Conservation (phyloP, 2,329 filamentous ascomycete genomes). For the Sarocladiaceae sp. region DNA sequence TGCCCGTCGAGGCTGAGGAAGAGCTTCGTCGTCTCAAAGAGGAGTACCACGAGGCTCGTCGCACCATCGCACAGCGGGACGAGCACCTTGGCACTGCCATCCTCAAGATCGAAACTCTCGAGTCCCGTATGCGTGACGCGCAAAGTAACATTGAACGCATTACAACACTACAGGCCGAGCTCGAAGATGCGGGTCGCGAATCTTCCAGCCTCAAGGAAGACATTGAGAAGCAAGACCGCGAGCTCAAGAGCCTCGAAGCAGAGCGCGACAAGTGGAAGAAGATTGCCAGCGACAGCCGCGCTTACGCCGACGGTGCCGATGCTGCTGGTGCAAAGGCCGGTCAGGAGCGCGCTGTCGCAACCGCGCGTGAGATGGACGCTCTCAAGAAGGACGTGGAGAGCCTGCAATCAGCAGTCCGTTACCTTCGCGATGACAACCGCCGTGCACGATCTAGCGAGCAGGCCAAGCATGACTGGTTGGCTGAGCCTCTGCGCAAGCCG, state of each 20-base stretch:
- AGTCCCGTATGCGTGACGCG: conserved; percentile 81
- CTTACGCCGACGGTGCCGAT: conserved; percentile 49
- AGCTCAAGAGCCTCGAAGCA: conserved; percentile 59
- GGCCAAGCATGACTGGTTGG: conserved; percentile 53
- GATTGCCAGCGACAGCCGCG: conserved; percentile 58
- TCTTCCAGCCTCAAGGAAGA: conserved; percentile 55
- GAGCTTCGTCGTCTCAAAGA: conserved; percentile 78
- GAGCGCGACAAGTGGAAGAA: conserved; percentile 70
- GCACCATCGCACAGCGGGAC: conserved; percentile 67
- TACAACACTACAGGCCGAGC: conserved; percentile 56
- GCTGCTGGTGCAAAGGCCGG: conserved; percentile 51
- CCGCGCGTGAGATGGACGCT: conserved; percentile 67
- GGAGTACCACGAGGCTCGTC: conserved; percentile 73
- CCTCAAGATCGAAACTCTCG: conserved; percentile 91
- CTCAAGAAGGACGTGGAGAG: conserved; percentile 65
- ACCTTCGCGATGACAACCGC: conserved; percentile 63
- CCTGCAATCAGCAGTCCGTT: conserved; percentile 62
- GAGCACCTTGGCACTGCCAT: conserved; percentile 79
- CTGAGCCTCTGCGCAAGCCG: conserved; percentile 53
- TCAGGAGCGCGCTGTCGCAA: conserved; percentile 64
- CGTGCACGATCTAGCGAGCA: conserved; percentile 57
- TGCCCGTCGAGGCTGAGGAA: conserved; percentile 78
- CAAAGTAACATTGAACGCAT: conserved; percentile 71
- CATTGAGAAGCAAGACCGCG: conserved; percentile 63
- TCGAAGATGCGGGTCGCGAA: conserved; percentile 48